Base-by-base conservation (phyloP, 1,284 basidiomycete genomes). In the Paramarasmius palmivorus region DNA sequence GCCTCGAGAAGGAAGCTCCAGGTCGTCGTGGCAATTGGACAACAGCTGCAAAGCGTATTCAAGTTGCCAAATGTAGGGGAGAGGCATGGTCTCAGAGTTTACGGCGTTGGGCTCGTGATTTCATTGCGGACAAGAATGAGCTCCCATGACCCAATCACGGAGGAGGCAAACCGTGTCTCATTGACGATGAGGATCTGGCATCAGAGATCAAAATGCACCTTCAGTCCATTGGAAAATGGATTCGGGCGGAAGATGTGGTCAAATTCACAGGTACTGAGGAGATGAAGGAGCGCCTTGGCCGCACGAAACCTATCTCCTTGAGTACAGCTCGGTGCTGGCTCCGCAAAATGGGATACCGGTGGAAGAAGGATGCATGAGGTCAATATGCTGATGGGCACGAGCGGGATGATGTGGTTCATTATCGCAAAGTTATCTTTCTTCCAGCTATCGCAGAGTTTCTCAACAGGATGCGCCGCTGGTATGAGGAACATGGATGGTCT, bases 301-400 rank as follows among this genome's bases (percentile, higher is more conserved):
- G 54, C 9, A 66, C 59, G 41, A 65, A 62, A 53, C 56, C 55
- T 9, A 63, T 62, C n/a, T 54, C 54, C 17, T 41, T 57, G 4
- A 20, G 50, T 20, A 68, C 64, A 12, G 63, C 65, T 2, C 52
- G 59, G 36, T 48, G 52, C 0, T 69, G 66, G 66, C 62, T 69
- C 61, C 46, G 59, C 5, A 36, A 35, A 15, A 61, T 67, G 55
- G 62, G 55, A 3, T 68, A 64, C 42, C 42, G 52, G 6, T 65
- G 63, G 64, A 59, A 44, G 6, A 52, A 52, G 34, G 52, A 49
- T 3, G 52, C 49, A 14, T 56, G 53, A 38, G 64, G 66, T 5
- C 62, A 65, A 54, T 70, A 65, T 55, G 50, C 56, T 29, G 64
- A 70, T 60, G 63, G 67, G 7, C 68, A 70, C 54, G 60, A 70